Evolutionary conservation across 106 monocot genomes (phyloP).

Genomic region (Dactylorhiza incarnata): DNA sequence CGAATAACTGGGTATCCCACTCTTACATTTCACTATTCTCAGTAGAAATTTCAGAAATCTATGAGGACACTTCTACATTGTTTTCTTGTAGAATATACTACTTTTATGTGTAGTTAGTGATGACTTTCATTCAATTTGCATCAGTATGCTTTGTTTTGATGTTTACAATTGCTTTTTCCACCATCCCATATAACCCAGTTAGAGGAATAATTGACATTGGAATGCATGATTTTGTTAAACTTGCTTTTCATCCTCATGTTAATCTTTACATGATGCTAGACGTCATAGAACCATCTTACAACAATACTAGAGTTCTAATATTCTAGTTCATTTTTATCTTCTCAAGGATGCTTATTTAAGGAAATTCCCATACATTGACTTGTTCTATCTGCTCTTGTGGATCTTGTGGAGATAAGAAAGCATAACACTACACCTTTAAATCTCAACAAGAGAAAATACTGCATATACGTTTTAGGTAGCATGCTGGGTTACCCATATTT

Average conservation of each 20-base stretch:
- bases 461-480: background rate
- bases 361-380: background rate
- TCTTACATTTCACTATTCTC: background rate
- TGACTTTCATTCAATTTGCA: background rate
- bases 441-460: background rate
- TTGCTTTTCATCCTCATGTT: no score
- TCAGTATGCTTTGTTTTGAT: background rate
- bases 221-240: background rate
- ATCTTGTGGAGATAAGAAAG: background rate
- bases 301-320: background rate
- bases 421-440: background rate
- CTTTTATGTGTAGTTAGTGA: background rate
- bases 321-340: background rate
- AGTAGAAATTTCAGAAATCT: background rate
- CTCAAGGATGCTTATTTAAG: background rate
- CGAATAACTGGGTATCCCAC: slow-evolving; percentile 67
- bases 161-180: background rate
- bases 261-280: background rate
- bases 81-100: background rate
- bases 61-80: background rate
- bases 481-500: background rate
- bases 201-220: background rate
- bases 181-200: background rate
- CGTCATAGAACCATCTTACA: background rate
- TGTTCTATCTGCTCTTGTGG: background rate